These are phyloP conservation scores for Elongisporangium prolatum DNA, from an alignment of 352 stramenopile species.

Conservation along the genomic window DNA sequence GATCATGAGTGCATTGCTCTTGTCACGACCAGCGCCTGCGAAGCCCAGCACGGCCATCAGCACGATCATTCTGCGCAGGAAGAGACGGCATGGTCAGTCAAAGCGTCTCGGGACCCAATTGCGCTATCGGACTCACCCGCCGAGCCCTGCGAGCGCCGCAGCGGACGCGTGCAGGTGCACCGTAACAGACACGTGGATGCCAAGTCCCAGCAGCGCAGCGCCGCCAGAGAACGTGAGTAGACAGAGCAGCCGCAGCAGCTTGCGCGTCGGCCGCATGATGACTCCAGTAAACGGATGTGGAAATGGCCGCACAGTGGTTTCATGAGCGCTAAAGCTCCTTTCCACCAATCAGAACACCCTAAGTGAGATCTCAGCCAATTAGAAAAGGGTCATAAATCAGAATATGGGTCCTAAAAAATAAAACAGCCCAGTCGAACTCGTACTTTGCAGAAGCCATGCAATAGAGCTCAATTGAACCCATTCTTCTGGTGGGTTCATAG, in stretches of 20 bases:
- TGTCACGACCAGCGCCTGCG: constrained; percentile 54
- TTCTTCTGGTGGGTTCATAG: background rate
- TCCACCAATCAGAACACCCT: background rate
- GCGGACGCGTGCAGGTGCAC: constrained; percentile 48
- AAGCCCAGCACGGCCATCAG: constrained; percentile 60
- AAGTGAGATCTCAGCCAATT: background rate
- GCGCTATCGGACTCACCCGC: constrained; percentile 20
- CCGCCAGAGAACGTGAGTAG: constrained; percentile 50
- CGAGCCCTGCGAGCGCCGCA: constrained; percentile 35
- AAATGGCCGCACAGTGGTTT: background rate
- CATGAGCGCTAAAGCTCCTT: too few relatives aligned
- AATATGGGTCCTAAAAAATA: background rate
- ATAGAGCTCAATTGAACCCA: background rate
- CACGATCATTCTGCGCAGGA: constrained; percentile 20
- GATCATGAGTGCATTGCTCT: constrained; percentile 57
- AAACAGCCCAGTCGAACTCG: background rate
- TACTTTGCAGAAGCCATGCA: background rate
- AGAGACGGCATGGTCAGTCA: background rate
- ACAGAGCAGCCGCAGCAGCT: constrained; percentile 53
- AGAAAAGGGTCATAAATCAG: background rate
- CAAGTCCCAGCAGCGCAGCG: constrained; percentile 40
- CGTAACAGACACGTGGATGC: constrained; percentile 43
- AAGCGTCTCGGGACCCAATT: background rate
- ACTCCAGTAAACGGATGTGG: constrained; percentile 1
- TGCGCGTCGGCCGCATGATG: constrained; percentile 60